Percentiles rank a stretch among this genome's conserved stretches.
Conservation (phyloP, 768 basidiomycete genomes). For the Pleurotus citrinopileatus region DNA sequence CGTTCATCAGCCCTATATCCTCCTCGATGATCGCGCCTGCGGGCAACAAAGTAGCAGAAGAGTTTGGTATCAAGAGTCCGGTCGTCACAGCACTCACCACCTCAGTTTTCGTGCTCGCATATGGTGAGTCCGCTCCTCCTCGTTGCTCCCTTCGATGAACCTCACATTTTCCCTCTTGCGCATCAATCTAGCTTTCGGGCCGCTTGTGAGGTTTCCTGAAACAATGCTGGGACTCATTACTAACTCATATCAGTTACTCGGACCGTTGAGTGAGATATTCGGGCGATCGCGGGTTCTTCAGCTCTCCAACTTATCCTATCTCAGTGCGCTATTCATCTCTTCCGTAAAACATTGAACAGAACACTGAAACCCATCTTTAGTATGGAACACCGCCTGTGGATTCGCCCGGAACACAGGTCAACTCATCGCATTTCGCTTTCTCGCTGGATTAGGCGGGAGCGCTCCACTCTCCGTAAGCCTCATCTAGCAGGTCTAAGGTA, state of each 20-base stretch:
- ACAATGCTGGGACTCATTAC: background rate
- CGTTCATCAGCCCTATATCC: slow-evolving; percentile 65
- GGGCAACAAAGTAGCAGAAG: slow-evolving; percentile 39
- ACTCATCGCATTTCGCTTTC: slow-evolving; percentile 64
- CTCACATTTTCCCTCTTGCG: background rate
- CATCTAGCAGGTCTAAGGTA: slow-evolving; percentile 40
- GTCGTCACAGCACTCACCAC: slow-evolving; percentile 55
- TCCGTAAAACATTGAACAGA: background rate
- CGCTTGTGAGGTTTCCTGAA: slow-evolving; percentile 40
- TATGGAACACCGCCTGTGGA: slow-evolving; percentile 64
- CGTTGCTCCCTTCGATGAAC: background rate
- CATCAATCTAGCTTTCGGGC: slow-evolving; percentile 42
- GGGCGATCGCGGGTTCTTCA: slow-evolving; percentile 65
- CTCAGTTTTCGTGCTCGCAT: slow-evolving; percentile 51
- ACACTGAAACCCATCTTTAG: slow-evolving; percentile 23
- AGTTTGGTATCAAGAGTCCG: slow-evolving; percentile 52
- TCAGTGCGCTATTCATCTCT: slow-evolving; percentile 36
- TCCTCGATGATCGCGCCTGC: slow-evolving; percentile 79
- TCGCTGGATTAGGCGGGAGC: slow-evolving; percentile 70
- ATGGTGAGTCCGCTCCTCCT: slow-evolving; percentile 52
- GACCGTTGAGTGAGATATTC: slow-evolving; percentile 69
- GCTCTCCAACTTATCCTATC: slow-evolving; percentile 60
- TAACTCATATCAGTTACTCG: slow-evolving; percentile 39
- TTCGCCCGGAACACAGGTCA: slow-evolving; percentile 58
- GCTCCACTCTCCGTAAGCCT: slow-evolving; percentile 62